Evolutionary conservation across 306 rosid species (phyloP).

Genomic region (Cucurbita argyrosperma): DNA sequence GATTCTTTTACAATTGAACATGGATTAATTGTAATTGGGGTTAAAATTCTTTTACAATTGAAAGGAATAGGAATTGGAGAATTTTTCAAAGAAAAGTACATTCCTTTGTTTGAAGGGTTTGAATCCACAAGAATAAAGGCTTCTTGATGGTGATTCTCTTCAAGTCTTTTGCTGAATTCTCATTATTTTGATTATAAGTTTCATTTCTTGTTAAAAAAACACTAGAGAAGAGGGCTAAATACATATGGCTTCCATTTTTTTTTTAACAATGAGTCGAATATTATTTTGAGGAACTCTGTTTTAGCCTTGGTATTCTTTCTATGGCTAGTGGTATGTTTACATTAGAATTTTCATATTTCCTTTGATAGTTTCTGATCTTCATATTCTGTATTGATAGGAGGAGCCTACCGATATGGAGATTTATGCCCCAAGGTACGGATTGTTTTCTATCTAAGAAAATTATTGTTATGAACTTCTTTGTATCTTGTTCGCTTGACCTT

Average conservation of each 20-base stretch:
- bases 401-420: conserved; percentile 1
- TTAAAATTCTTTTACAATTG: no score
- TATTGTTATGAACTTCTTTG: neutral
- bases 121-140: no score
- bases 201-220: neutral
- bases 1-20: neutral
- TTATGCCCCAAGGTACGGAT: conserved; percentile 3
- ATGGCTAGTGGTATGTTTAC: neutral
- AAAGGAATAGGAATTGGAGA: neutral
- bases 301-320: neutral
- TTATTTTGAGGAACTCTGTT: neutral
- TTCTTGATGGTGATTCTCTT: no score
- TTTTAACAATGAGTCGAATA: neutral
- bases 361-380: neutral
- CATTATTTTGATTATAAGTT: no score
- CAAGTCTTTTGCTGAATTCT: no score
- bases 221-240: neutral
- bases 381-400: neutral
- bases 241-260: neutral
- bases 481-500: neutral
- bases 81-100: neutral
- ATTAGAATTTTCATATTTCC: neutral
- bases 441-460: neutral
- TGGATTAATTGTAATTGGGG: neutral
- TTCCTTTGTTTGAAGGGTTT: neutral